Evolutionary conservation across 768 basidiomycete species (phyloP).

Genomic region (Trametes cubensis): DNA sequence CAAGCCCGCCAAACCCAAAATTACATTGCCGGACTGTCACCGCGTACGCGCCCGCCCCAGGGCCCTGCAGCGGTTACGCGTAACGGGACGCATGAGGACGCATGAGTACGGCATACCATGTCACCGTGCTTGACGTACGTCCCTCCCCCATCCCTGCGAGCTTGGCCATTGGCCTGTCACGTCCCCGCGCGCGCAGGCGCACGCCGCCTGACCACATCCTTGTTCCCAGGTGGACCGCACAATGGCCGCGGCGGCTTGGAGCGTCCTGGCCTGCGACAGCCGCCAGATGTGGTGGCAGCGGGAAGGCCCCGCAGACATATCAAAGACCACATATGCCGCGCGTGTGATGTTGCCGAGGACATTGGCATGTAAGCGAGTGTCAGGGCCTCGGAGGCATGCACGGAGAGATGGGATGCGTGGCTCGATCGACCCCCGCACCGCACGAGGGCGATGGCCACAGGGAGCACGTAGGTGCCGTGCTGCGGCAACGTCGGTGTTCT

Average conservation of each 20-base stretch:
- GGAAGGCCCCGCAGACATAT: conserved; percentile 2
- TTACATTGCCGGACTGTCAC: conserved; percentile 7
- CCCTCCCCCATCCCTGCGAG: too few species aligned
- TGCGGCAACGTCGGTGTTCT: conserved; percentile 17
- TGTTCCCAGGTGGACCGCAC: not conserved
- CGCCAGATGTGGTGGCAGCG: conserved; percentile 4
- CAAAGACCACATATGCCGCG: not conserved
- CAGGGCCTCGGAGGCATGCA: conserved; percentile 2
- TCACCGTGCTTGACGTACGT: too few species aligned
- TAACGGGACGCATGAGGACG: too few species aligned
- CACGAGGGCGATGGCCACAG: not conserved
- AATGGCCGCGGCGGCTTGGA: conserved; percentile 9
- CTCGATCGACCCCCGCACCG: not conserved
- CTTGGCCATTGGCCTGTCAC: not conserved
- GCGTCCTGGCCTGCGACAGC: not conserved
- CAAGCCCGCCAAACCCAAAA: conserved; percentile 9
- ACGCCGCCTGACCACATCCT: not conserved
- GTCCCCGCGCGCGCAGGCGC: not conserved
- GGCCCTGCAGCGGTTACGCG: not conserved
- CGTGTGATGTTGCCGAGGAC: conserved; percentile 1
- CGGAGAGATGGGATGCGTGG: not conserved
- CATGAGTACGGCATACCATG: too few species aligned
- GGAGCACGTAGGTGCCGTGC: not conserved
- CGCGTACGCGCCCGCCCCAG: conserved; percentile 7
- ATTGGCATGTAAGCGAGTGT: not conserved